Evolutionary conservation across 176 grass and related monocot genomes (phyloP).

Genomic region (Aegilops bicornis): DNA sequence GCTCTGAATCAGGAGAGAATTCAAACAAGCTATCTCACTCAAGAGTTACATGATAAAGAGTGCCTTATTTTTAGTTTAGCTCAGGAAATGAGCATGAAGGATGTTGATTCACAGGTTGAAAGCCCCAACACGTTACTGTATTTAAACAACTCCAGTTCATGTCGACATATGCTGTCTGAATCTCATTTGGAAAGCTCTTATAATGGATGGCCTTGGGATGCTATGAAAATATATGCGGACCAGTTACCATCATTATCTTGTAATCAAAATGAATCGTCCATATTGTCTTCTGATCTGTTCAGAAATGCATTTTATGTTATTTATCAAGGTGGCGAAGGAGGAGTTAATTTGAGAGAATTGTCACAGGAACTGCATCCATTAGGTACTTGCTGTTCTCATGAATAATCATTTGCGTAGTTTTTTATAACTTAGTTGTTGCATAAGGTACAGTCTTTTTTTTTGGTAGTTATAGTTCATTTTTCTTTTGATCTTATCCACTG

Average conservation of each 20-base stretch:
- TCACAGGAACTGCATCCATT: conserved; percentile 44
- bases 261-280: conserved; percentile 32
- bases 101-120: conserved; percentile 30
- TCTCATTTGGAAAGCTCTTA: conserved; percentile 48
- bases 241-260: conserved; percentile 40
- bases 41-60: conserved; percentile 37
- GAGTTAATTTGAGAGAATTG: conserved; percentile 63
- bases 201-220: conserved; percentile 72
- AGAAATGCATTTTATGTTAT: conserved; percentile 64
- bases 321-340: conserved; percentile 69
- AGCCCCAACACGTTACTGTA: not conserved
- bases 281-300: conserved; percentile 66
- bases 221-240: conserved; percentile 53
- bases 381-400: conserved; percentile 52
- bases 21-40: conserved; percentile 25
- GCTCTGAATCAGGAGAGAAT: conserved; percentile 55
- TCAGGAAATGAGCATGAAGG: conserved; percentile 29
- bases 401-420: conserved; percentile 16
- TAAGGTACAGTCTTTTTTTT: not conserved
- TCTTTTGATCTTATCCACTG: conserved; percentile 10
- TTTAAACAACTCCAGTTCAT: conserved; percentile 39
- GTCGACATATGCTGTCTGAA: conserved; percentile 38
- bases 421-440: conserved; percentile 1
- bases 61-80: conserved; percentile 44
- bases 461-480: not conserved